Evolutionary conservation across 768 basidiomycete genomes (phyloP).

Genomic region (Phlebiopsis flavidoalba): DNA sequence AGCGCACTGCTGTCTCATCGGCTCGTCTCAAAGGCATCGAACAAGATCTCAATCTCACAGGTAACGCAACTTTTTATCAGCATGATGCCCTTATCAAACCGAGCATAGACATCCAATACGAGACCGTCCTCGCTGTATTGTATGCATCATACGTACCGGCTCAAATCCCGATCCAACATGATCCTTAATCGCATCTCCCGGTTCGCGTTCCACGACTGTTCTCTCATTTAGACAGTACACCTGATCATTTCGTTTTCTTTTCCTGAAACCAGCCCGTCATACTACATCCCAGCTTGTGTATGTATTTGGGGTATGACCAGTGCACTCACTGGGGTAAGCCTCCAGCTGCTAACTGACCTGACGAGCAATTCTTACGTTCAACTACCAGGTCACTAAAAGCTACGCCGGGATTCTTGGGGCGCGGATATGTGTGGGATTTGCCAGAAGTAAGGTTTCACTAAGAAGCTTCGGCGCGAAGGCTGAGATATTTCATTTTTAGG

Average conservation of each 20-base stretch:
- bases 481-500: constrained; percentile 23
- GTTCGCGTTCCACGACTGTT: constrained; percentile 24
- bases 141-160: constrained; percentile 59
- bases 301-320: constrained; percentile 61
- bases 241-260: neutral
- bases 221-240: neutral
- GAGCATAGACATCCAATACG: constrained; percentile 44
- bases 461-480: neutral
- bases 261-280: constrained; percentile 42
- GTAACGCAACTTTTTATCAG: constrained; percentile 11
- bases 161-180: constrained; percentile 67
- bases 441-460: constrained; percentile 38
- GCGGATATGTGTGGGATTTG: constrained; percentile 56
- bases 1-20: constrained; percentile 35
- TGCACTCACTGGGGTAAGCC: constrained; percentile 52
- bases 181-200: constrained; percentile 50
- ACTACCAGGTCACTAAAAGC: constrained; percentile 43
- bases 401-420: constrained; percentile 51
- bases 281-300: constrained; percentile 58
- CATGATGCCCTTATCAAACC: neutral
- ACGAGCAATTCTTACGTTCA: neutral
- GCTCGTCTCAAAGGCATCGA: constrained; percentile 37
- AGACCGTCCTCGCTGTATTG: constrained; percentile 45
- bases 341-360: neutral
- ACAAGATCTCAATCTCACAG: constrained; percentile 30